A percentile compares a stretch with the other conserved stretches of the same genome.
These are phyloP conservation scores for Apophysomyces sp. DNA, from an alignment of 371 early-diverging fungal species.

Conservation along the genomic window DNA sequence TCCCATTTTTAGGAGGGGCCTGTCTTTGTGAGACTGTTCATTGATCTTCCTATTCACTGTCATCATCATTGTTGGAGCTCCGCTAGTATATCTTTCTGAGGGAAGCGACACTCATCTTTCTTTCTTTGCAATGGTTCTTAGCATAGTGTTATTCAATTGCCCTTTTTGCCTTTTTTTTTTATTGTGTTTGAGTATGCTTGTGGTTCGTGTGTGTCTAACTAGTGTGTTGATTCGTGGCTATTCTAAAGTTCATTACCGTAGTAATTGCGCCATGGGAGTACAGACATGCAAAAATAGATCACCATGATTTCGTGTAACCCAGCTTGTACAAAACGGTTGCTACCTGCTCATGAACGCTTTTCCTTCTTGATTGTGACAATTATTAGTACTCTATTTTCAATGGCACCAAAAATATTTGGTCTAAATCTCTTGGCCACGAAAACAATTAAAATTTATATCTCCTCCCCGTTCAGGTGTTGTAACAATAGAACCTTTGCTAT, in stretches of 20 bases:
- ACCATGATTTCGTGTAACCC: not conserved
- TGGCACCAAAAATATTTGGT: not conserved
- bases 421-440: not conserved
- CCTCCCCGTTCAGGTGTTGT: not conserved
- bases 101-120: not conserved
- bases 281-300: constrained; percentile 1
- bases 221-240: not conserved
- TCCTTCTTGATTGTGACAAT: not conserved
- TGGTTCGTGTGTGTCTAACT: not conserved
- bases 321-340: not conserved
- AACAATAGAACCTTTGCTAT: not conserved
- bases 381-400: not conserved
- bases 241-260: constrained; percentile 1
- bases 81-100: not conserved
- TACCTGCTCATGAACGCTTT: not conserved
- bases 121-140: not conserved
- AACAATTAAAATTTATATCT: not conserved
- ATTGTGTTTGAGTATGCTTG: not conserved
- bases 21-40: constrained; percentile 3
- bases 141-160: too few relatives aligned
- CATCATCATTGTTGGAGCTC: not conserved
- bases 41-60: constrained; percentile 1
- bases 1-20: not conserved
- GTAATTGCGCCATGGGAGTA: not conserved
- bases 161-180: not conserved